Conservation (phyloP, 352 stramenopile genomes). For the Thraustotheca clavata region DNA sequence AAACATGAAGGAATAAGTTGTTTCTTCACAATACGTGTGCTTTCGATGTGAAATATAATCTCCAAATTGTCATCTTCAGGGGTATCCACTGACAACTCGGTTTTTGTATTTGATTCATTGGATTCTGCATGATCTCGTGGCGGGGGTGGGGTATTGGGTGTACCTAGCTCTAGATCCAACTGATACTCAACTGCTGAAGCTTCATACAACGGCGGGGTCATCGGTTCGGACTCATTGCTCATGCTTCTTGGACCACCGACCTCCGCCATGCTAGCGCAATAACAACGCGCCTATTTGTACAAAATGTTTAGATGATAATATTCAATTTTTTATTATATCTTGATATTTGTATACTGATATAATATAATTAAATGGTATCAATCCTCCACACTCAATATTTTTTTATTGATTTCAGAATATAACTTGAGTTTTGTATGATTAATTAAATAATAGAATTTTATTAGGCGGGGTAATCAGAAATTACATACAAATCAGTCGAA, state of each 20-base stretch:
- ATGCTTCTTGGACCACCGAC: not conserved
- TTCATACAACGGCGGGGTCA: not conserved
- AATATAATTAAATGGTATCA: too few relatives aligned
- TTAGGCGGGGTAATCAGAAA: too few relatives aligned
- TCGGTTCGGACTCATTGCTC: not conserved
- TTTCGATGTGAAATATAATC: conserved; percentile 65
- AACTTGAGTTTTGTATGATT: not conserved
- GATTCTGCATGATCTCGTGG: not conserved
- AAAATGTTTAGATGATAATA: too few relatives aligned
- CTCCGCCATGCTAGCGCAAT: not conserved
- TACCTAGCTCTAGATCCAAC: conserved; percentile 13
- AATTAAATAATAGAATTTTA: too few relatives aligned
- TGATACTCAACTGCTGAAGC: conserved; percentile 1
- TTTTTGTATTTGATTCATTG: not conserved
- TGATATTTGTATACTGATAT: too few relatives aligned
- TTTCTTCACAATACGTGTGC: conserved; percentile 54
- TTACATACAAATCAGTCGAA: not conserved
- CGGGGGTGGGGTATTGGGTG: not conserved
- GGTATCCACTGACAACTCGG: not conserved
- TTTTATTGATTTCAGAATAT: not conserved
- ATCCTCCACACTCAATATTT: not conserved
- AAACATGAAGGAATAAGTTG: conserved; percentile 73
- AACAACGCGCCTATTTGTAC: too few relatives aligned
- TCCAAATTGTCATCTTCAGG: not conserved
- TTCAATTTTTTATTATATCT: too few relatives aligned